These are phyloP conservation scores for Gossypium schwendimanii DNA, from an alignment of 441 rosid genomes.

Conservation along the genomic window DNA sequence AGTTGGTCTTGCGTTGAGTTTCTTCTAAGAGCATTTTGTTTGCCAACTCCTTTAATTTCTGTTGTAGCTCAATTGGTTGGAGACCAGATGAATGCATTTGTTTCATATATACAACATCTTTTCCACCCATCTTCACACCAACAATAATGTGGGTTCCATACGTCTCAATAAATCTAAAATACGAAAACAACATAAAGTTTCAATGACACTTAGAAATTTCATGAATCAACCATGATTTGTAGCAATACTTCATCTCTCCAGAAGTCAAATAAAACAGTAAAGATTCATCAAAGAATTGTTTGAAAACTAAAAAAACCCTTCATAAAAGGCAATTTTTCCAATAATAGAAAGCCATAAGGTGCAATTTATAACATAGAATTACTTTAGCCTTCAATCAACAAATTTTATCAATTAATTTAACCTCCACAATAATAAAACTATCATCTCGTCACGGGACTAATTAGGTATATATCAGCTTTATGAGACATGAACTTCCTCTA, in stretches of 20 bases:
- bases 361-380: not conserved
- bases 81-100: slow-evolving; percentile 80
- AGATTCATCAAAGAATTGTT: not conserved
- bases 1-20: slow-evolving; percentile 27
- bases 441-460: not conserved
- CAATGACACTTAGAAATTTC: slow-evolving; percentile 11
- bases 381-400: not conserved
- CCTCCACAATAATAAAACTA: not conserved
- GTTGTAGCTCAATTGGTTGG: slow-evolving; percentile 75
- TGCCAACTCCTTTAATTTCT: slow-evolving; percentile 73
- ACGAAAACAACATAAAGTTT: not conserved
- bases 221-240: not conserved
- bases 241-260: not conserved
- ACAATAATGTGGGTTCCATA: slow-evolving; percentile 89
- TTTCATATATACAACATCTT: slow-evolving; percentile 80
- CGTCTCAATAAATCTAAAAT: slow-evolving; percentile 62
- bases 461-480: not conserved
- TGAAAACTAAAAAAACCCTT: not conserved
- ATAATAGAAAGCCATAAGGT: not conserved
- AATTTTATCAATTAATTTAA: not conserved
- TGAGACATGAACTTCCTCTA: not conserved
- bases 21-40: slow-evolving; percentile 77
- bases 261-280: not conserved
- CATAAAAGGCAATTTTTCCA: not conserved
- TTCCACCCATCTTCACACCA: slow-evolving; percentile 95